Percentiles rank a stretch among this genome's conserved stretches.
These are phyloP conservation scores for Parasitella parasitica DNA, from an alignment of 371 early-diverging fungal species.

Conservation along the genomic window DNA sequence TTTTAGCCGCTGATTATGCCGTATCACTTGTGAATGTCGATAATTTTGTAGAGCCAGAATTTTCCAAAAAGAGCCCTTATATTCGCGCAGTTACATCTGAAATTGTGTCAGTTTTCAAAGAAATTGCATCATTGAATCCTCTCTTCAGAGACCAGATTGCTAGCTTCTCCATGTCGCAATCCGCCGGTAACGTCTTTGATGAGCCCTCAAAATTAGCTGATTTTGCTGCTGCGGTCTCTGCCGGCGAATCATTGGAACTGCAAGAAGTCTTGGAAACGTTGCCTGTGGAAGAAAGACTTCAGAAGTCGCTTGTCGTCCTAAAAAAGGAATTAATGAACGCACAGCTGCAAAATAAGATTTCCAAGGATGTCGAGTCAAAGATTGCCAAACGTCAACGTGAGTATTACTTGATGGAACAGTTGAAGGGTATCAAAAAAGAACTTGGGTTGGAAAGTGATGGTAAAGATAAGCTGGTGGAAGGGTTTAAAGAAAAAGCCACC, in stretches of 20 bases:
- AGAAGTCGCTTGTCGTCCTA: slow-evolving; percentile 86
- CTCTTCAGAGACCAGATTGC: slow-evolving; percentile 96
- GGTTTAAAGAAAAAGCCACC: slow-evolving; percentile 82
- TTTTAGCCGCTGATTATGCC: slow-evolving; percentile 66
- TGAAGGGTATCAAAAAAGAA: slow-evolving; percentile 98
- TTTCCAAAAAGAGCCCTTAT: slow-evolving; percentile 78
- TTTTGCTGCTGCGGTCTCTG: slow-evolving; percentile 94
- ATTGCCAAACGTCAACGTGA: slow-evolving; percentile 95
- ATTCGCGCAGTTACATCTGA: slow-evolving; percentile 95
- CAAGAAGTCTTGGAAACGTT: slow-evolving; percentile 90
- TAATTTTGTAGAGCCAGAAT: slow-evolving; percentile 82
- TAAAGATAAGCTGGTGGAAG: slow-evolving; percentile 93
- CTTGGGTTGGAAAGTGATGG: slow-evolving; percentile 95
- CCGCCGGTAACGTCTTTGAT: slow-evolving; percentile 93
- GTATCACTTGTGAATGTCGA: slow-evolving; percentile 87
- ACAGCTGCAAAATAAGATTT: slow-evolving; percentile 93
- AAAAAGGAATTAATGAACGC: slow-evolving; percentile 97
- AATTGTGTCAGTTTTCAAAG: slow-evolving; percentile 93
- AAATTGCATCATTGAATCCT: slow-evolving; percentile 91
- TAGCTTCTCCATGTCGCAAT: slow-evolving; percentile 91
- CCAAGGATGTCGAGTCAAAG: slow-evolving; percentile 94
- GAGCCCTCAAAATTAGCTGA: slow-evolving; percentile 94
- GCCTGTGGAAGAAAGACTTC: slow-evolving; percentile 87
- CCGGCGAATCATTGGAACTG: slow-evolving; percentile 88
- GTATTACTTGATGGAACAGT: slow-evolving; percentile 97